Evolutionary conservation across 108 stramenopile genomes (phyloP), one percentile per base, ranked within the genome.

Genomic region (Stephanodiscus minutulus): DNA sequence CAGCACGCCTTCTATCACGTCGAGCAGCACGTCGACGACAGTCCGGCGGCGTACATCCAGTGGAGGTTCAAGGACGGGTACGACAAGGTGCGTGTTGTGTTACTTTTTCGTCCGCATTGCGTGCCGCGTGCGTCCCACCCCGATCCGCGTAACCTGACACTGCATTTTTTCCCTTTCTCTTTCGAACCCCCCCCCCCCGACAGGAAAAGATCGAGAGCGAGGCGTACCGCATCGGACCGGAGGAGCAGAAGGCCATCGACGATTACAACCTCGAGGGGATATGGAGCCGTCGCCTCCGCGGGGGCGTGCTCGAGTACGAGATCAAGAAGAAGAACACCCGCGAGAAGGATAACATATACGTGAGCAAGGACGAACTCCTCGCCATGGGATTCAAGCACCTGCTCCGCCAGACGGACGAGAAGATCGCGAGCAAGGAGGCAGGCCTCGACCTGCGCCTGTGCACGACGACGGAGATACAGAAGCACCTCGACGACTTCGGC

Each of bases 1-100:
- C 97, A 98, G 87, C 97, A 98, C 72, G 90, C 95, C 47, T 96
- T 98, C 70, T 87, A 88, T 66, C 97, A 98, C 85, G 92, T 98
- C 15, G 97, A 98, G 79, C 78, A 92, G 72, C 97, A 98, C 76
- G 86, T 96, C 66, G 92, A 96, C 27, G 81, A 92, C 35, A 82
- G 82, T 61, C 97, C 97, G n/a, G 92, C 82, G 11, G 73, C 93
- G 24, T 98, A 98, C 90, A 91, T 98, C 68, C 94, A 96, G 81
- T 98, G 97, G 97, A 90, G 97, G 61, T 98, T 96, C 85, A 95
- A 90, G 84, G 91, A 94, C 73, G 93, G 88, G 11, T 94, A 78
- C 62, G 96, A 96, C 49, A 89, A 83, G 66, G 55, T 56, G n/a
- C 12, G 55, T 55, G n/a, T 15, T 18, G 47, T 33, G 2, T 33